Conservation (phyloP, 2,329 filamentous ascomycete genomes). For the Leptosphaerulina australis region DNA sequence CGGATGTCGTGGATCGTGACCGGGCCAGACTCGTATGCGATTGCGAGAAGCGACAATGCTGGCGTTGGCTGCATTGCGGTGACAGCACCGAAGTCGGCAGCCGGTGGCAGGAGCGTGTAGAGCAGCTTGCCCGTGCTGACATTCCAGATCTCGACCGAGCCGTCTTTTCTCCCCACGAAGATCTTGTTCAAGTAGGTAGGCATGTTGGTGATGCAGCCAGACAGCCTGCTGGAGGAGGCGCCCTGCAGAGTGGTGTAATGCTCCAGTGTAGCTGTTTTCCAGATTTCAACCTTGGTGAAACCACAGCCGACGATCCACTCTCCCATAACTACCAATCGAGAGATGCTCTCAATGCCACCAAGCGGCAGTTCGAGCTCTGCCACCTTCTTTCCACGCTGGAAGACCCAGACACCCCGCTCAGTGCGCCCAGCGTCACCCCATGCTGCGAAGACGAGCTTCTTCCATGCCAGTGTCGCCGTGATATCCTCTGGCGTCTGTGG, state of each 20-base stretch:
- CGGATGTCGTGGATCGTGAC: slow-evolving; percentile 82
- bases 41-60: slow-evolving; percentile 81
- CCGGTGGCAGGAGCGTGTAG: slow-evolving; percentile 83
- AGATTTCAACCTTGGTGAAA: slow-evolving; percentile 79
- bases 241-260: slow-evolving; percentile 83
- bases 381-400: slow-evolving; percentile 86
- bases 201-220: slow-evolving; percentile 82
- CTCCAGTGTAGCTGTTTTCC: slow-evolving; percentile 81
- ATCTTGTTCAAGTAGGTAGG: slow-evolving; percentile 97
- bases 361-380: slow-evolving; percentile 73
- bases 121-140: slow-evolving; percentile 88
- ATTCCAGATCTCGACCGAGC: slow-evolving; percentile 96
- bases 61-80: slow-evolving; percentile 85
- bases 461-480: slow-evolving; percentile 87
- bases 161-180: slow-evolving; percentile 84
- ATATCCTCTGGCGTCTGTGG: slow-evolving; percentile 87
- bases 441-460: slow-evolving; percentile 83
- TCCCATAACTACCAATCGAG: slow-evolving; percentile 80
- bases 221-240: slow-evolving; percentile 70
- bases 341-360: slow-evolving; percentile 72
- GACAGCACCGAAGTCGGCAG: slow-evolving; percentile 75
- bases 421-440: slow-evolving; percentile 71
- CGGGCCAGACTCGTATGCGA: slow-evolving; percentile 81
- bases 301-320: slow-evolving; percentile 88
- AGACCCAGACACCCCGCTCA: slow-evolving; percentile 80